Conservation (phyloP, 2,329 filamentous ascomycete species). For the Metarhizium guizhouense region DNA sequence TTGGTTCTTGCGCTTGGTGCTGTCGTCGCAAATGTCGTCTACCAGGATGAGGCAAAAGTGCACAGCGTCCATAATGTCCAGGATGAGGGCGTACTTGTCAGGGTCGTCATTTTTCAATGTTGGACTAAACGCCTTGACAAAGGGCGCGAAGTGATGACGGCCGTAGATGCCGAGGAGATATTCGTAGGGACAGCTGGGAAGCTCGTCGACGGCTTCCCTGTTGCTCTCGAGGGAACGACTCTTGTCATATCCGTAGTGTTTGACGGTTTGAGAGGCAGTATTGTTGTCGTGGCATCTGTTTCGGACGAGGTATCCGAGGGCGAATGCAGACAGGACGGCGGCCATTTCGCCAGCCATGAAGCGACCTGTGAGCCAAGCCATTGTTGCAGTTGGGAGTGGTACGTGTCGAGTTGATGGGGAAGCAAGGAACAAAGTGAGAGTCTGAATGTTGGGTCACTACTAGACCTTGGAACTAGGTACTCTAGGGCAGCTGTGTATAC, state of each 20-base stretch:
- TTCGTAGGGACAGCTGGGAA: conserved; percentile 8
- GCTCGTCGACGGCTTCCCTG: neutral
- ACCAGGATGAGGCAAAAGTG: conserved; percentile 11
- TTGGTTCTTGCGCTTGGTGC: conserved; percentile 9
- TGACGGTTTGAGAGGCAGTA: neutral
- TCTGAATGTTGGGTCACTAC: too few relatives aligned
- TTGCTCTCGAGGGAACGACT: neutral
- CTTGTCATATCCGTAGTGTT: neutral
- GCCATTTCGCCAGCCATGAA: neutral
- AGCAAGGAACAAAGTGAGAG: neutral
- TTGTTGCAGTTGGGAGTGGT: neutral
- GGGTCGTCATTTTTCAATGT: conserved; percentile 3
- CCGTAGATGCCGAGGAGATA: conserved; percentile 10
- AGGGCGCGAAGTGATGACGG: conserved; percentile 7
- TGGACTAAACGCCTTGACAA: conserved; percentile 6
- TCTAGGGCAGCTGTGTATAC: too few relatives aligned
- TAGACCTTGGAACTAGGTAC: too few relatives aligned
- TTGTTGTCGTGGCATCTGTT: neutral
- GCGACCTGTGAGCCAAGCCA: neutral
- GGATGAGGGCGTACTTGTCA: conserved; percentile 5
- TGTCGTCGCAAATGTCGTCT: conserved; percentile 11
- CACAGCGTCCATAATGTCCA: conserved; percentile 11
- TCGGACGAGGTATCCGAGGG: conserved; percentile 1
- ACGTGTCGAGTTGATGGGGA: neutral
- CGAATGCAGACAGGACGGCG: neutral